Percentiles rank a stretch among this genome's conserved stretches.
These are phyloP conservation scores for Cylindrotheca fusiformis DNA, from an alignment of 108 stramenopile species.

Conservation along the genomic window DNA sequence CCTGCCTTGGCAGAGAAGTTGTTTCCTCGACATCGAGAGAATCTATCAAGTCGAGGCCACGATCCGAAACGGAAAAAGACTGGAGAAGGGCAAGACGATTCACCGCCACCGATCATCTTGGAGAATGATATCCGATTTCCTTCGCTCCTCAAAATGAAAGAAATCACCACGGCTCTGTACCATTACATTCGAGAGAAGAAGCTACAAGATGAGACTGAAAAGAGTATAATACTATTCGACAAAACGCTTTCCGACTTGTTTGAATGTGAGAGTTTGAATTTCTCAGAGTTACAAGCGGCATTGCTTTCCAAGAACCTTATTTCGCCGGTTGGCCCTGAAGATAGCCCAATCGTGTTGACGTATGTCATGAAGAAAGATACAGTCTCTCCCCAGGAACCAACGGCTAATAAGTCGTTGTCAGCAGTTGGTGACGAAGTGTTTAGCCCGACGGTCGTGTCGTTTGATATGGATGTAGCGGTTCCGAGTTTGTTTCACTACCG, in stretches of 20 bases:
- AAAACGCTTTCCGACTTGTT: conserved; percentile 52
- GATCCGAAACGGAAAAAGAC: conserved; percentile 25
- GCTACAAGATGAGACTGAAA: conserved; percentile 56
- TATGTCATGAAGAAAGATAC: conserved; percentile 71
- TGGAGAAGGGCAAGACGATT: background rate
- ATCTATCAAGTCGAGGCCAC: conserved; percentile 2
- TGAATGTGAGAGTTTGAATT: conserved; percentile 62
- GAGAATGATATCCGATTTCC: conserved; percentile 70
- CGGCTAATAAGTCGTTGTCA: background rate
- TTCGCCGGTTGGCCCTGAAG: conserved; percentile 23
- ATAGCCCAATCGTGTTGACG: conserved; percentile 36
- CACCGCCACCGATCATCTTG: conserved; percentile 10
- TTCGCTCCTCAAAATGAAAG: conserved; percentile 61
- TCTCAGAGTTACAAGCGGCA: conserved; percentile 49
- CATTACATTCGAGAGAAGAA: conserved; percentile 59
- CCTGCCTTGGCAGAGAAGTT: conserved; percentile 41
- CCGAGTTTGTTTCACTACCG: conserved; percentile 67
- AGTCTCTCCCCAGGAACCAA: conserved; percentile 46
- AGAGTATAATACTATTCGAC: conserved; percentile 60
- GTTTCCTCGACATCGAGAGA: conserved; percentile 53
- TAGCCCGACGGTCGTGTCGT: conserved; percentile 51
- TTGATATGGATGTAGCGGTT: conserved; percentile 68
- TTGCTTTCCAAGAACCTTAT: conserved; percentile 56
- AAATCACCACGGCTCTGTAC: conserved; percentile 55
- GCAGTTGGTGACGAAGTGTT: conserved; percentile 3